Evolutionary conservation across 306 rosid genomes (phyloP), one percentile per base, ranked within the genome.

Genomic region (Fragaria vesca): DNA sequence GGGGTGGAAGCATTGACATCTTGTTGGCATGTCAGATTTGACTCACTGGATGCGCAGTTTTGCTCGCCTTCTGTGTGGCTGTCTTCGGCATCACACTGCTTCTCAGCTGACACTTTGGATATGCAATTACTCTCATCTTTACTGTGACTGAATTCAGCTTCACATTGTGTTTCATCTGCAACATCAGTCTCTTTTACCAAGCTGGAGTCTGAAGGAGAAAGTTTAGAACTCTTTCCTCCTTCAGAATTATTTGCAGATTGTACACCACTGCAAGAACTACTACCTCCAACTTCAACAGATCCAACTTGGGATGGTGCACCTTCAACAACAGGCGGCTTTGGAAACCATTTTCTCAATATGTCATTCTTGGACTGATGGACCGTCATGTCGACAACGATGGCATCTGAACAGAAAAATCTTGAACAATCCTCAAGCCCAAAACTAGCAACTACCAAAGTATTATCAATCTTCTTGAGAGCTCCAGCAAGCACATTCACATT

Each of bases 401-500:
- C 90, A 82, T 86, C 85, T 40, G 79, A 72, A 47, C 85, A 81
- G 2, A 20, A 9, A 24, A 54, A 34, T 46, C 78, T 55, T 4
- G 80, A 8, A 60, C 73, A 38, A 54, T 72, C n/a, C n/a, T n/a
- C 72, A 42, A 69, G 32, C 51, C 72, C 57, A 36, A 82, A 77
- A 48, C 77, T 70, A 26, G 80, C 91, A 79, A 86, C 69, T 2
- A 89, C 89, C 80, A 91, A 76, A 42, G 91, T 84, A 81, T 91
- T 86, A 61, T 57, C 85, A 54, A 86, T 69, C 74, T 66, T 32
- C 70, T 78, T 77, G 67, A 91, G 84, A 46, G 89, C 90, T 74
- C 73, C 77, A 1, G 91, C 94, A 52, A 85, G 66, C 73, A 69
- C 83, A 28, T 79, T 68, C 45, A 5, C 7, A 40, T 6, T 40